Evolutionary conservation across 2,329 filamentous ascomycete genomes (phyloP), one percentile per base, ranked within the genome.

Genomic region (Clonostachys rosea): DNA sequence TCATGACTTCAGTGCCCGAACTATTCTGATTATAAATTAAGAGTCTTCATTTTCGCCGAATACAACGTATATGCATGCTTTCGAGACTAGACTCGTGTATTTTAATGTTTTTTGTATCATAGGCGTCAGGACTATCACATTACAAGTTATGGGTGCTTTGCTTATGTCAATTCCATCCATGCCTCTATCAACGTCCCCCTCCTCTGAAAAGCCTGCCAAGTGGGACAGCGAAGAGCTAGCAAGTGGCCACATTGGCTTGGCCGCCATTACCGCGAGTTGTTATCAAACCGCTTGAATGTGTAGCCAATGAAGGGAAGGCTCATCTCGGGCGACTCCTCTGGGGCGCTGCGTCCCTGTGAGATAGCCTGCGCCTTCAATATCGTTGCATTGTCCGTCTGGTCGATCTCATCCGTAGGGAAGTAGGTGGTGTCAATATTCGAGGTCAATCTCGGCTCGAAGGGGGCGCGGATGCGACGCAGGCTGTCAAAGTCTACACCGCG

Each of bases 321-420:
- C 83, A 96, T 91, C 70, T 96, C 92, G 5, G 91, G 90, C 53
- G 90, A 86, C 64, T 95, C 88, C 56, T 92, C 89, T 10, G 78
- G 74, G 53, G 67, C 67, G 14, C 55, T 73, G 56, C 78, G 77
- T 45, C 83, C 82, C 59, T 84, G 78, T 50, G 86, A 84, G 53
- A 86, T 79, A 44, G 89, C 89, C 67, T 95, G 89, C 17, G 89
- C 89, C 64, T 90, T 88, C 60, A 96, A 80, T 54, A 89, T 79
- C 20, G 91, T 94, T 47, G 88, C 90, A 54, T 91, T 96, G 66
- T 96, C 91, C 47, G 91, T 92, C 74, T 97, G 92, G 59, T 95
- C 91, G 62, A 99, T 96, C 69, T 99, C 94, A 63, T 99, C 94
- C 45, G 91, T 96, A 10, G 94, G 94, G 83, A 99, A 99, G 76